These are phyloP conservation scores for Lipomyces mesembrius DNA, from an alignment of 805 yeast genomes.

Conservation along the genomic window DNA sequence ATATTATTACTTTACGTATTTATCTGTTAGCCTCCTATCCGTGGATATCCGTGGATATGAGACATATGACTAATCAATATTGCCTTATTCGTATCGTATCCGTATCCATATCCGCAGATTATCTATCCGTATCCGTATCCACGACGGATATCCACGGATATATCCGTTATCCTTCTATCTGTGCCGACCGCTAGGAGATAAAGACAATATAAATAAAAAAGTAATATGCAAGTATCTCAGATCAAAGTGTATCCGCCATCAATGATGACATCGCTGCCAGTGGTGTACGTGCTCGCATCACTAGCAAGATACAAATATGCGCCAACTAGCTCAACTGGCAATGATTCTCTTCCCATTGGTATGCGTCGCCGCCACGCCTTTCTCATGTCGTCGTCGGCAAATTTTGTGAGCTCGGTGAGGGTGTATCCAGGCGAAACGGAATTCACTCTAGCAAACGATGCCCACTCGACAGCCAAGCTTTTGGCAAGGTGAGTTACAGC, in stretches of 20 bases:
- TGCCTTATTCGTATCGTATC: too few relatives aligned
- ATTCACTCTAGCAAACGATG: constrained; percentile 57
- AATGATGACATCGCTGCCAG: constrained; percentile 59
- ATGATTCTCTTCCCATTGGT: constrained; percentile 60
- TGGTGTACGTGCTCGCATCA: constrained; percentile 54
- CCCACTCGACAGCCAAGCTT: constrained; percentile 61
- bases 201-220: neutral
- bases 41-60: too few relatives aligned
- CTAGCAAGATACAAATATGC: constrained; percentile 57
- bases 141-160: too few relatives aligned
- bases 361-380: constrained; percentile 55
- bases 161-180: too few relatives aligned
- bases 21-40: too few relatives aligned
- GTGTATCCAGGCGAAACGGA: constrained; percentile 58
- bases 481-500: constrained; percentile 58
- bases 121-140: too few relatives aligned
- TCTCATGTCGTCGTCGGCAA: constrained; percentile 54
- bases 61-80: too few relatives aligned
- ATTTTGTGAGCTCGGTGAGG: constrained; percentile 56
- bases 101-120: too few relatives aligned
- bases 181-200: too few relatives aligned
- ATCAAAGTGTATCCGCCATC: constrained; percentile 50
- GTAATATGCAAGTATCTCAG: neutral
- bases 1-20: too few relatives aligned
- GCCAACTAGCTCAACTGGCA: constrained; percentile 58